These are phyloP conservation scores for Moniliophthora roreri DNA, from an alignment of 1,284 basidiomycete species.

Conservation along the genomic window DNA sequence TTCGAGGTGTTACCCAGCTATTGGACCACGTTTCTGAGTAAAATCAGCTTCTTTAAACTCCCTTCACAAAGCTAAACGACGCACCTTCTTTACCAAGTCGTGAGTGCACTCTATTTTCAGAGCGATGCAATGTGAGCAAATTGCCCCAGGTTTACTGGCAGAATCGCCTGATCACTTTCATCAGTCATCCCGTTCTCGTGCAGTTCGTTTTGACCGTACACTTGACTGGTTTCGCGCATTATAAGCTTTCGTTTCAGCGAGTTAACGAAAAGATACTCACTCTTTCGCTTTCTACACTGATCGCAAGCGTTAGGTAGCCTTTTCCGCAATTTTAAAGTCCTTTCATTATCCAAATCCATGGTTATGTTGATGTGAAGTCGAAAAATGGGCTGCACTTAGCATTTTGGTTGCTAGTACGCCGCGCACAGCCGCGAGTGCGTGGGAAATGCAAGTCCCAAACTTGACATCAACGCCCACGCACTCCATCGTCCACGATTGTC, in stretches of 20 bases:
- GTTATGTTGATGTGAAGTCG: no score
- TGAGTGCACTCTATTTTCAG: conserved; percentile 10
- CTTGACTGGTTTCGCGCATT: not conserved
- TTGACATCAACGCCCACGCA: no score
- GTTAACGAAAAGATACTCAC: not conserved
- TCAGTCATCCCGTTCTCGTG: not conserved
- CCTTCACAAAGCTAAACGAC: not conserved
- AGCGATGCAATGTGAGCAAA: conserved; percentile 9
- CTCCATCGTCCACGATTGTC: no score
- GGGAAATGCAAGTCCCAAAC: no score
- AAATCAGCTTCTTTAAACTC: not conserved
- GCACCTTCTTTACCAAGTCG: conserved; percentile 5
- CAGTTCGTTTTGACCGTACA: conserved; percentile 1
- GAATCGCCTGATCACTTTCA: conserved; percentile 7
- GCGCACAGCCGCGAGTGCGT: no score
- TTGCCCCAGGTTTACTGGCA: conserved; percentile 4
- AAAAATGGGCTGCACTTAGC: no score
- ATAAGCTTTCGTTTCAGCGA: no score
- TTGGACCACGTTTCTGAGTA: conserved; percentile 12
- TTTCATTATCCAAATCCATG: no score
- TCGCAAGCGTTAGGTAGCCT: not conserved
- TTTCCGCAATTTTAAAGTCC: not conserved
- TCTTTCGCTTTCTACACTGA: conserved; percentile 3
- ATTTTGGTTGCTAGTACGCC: no score
- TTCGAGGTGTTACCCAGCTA: conserved; percentile 3